These are phyloP conservation scores for Ceratobasidium sp. DNA, from an alignment of 1,284 basidiomycete genomes.

Conservation along the genomic window DNA sequence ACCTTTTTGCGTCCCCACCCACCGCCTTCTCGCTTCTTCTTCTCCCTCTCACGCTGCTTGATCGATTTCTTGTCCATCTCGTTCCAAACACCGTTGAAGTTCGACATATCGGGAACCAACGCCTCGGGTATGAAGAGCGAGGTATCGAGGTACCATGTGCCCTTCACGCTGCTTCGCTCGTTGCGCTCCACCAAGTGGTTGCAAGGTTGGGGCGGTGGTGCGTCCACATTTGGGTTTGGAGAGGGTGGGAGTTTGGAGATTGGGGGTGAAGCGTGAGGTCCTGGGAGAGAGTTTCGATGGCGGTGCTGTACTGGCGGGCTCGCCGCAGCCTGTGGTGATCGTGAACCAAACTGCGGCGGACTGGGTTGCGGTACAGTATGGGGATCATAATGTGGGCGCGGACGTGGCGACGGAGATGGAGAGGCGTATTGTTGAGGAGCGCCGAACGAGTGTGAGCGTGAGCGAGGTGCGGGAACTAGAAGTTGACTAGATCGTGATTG, in stretches of 20 bases:
- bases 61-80: constrained; percentile 44
- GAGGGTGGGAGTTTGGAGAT: not conserved
- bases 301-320: not conserved
- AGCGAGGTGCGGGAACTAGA: not conserved
- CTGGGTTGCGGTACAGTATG: not conserved
- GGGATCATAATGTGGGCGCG: not conserved
- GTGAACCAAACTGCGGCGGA: not conserved
- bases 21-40: constrained; percentile 30
- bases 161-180: constrained; percentile 15
- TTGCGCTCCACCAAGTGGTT: constrained; percentile 27
- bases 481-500: constrained; percentile 1
- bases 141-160: constrained; percentile 30
- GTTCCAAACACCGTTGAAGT: constrained; percentile 42
- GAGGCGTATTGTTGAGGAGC: not conserved
- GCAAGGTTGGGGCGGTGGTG: constrained; percentile 17
- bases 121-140: constrained; percentile 27
- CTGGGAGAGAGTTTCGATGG: not conserved
- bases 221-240: not conserved
- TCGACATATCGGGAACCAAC: constrained; percentile 22
- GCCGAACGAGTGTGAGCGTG: constrained; percentile 1
- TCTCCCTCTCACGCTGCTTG: constrained; percentile 33
- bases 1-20: constrained; percentile 39
- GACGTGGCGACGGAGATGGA: not conserved
- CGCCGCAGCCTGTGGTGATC: not conserved
- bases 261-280: not conserved